Conservation (phyloP, 495 filamentous ascomycete species). For the Bombardia bombarda region DNA sequence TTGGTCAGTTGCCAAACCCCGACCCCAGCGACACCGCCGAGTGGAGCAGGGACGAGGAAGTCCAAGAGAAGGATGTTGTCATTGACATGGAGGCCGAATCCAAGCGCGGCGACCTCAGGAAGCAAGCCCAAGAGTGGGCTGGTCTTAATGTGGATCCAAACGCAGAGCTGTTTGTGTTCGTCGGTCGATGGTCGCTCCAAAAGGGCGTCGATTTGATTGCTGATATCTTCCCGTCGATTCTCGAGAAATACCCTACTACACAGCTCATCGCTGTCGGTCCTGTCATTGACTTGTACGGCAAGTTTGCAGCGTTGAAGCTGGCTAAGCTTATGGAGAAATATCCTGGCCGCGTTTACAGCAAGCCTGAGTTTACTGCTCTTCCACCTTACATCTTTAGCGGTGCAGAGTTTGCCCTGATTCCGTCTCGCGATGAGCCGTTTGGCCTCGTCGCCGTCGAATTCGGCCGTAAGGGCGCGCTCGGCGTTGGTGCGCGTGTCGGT, state of each 20-base stretch:
- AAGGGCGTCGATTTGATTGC: conserved; percentile 75
- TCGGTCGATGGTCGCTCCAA: conserved; percentile 72
- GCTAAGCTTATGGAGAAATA: conserved; percentile 65
- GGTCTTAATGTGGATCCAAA: conserved; percentile 55
- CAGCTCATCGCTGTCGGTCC: conserved; percentile 68
- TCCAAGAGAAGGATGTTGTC: conserved; percentile 41
- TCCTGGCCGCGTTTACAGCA: conserved; percentile 68
- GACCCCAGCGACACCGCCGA: conserved; percentile 68
- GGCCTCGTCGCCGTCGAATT: conserved; percentile 75
- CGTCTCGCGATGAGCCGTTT: conserved; percentile 72
- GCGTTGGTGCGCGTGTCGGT: conserved; percentile 59
- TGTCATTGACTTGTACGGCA: conserved; percentile 71
- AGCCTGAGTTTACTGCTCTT: conserved; percentile 67
- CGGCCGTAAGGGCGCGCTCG: conserved; percentile 70
- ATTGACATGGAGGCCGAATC: conserved; percentile 54
- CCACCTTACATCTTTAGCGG: conserved; percentile 72
- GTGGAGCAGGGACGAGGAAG: conserved; percentile 46
- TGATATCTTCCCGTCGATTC: conserved; percentile 63
- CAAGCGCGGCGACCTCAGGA: conserved; percentile 46
- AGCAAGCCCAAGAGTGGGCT: conserved; percentile 73
- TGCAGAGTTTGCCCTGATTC: conserved; percentile 72
- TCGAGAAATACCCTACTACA: conserved; percentile 58
- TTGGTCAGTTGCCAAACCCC: conserved; percentile 66
- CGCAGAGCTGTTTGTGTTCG: conserved; percentile 70
- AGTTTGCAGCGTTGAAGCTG: conserved; percentile 68